These are phyloP conservation scores for Fusarium sp. DNA, from an alignment of 2,329 filamentous ascomycete genomes.

Conservation along the genomic window DNA sequence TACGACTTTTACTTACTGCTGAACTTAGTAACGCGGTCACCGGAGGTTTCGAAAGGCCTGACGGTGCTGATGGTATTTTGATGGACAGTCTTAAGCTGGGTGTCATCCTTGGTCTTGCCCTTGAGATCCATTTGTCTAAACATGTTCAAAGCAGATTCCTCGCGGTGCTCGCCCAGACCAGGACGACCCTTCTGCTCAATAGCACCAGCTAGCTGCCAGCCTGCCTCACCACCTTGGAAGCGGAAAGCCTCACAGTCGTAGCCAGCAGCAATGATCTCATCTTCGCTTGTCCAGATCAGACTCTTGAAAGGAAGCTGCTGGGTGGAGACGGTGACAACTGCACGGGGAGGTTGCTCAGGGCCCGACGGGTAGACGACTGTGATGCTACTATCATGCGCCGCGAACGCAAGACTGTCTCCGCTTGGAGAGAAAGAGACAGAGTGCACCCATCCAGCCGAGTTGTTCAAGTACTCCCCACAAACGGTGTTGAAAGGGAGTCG, in stretches of 20 bases:
- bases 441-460: slow-evolving; percentile 97
- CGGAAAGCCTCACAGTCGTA: slow-evolving; percentile 92
- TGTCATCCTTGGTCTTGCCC: slow-evolving; percentile 91
- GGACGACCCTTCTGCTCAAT: slow-evolving; percentile 78
- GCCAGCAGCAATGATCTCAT: slow-evolving; percentile 93
- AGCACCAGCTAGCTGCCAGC: slow-evolving; percentile 86
- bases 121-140: slow-evolving; percentile 99
- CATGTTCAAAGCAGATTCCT: slow-evolving; percentile 97
- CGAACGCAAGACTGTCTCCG: slow-evolving; percentile 92
- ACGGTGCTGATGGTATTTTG: slow-evolving; percentile 95
- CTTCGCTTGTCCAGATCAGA: slow-evolving; percentile 89
- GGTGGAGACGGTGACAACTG: slow-evolving; percentile 90
- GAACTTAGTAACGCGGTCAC: slow-evolving; percentile 77
- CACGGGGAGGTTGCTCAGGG: slow-evolving; percentile 88
- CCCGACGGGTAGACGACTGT: slow-evolving; percentile 95
- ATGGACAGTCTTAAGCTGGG: slow-evolving; percentile 92
- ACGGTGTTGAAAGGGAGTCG: slow-evolving; percentile 97
- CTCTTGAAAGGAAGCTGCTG: slow-evolving; percentile 93
- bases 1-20: slow-evolving; percentile 73
- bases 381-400: slow-evolving; percentile 94
- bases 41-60: slow-evolving; percentile 76
- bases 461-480: slow-evolving; percentile 95
- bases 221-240: slow-evolving; percentile 79
- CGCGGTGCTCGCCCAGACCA: slow-evolving; percentile 71
- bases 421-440: slow-evolving; percentile 92